Base-by-base conservation (phyloP, 1,284 basidiomycete species). In the Chalciporus sp. region DNA sequence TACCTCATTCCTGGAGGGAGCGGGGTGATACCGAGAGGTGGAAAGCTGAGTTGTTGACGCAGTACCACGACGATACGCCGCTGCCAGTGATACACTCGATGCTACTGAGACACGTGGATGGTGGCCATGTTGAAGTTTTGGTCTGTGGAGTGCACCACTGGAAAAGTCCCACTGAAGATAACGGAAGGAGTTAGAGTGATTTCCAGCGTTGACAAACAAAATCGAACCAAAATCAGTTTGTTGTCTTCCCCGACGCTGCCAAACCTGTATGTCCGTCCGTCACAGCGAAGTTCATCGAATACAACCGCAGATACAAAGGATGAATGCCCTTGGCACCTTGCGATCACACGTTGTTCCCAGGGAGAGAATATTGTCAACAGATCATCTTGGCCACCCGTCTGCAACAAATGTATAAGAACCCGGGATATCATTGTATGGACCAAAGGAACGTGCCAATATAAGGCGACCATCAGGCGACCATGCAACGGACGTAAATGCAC, bases 401-500 rank as follows among this genome's bases (percentile, higher is more conserved):
- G 58, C 10, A 16, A 33, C 3, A 47, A n/a, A 43, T 26, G 19
- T 40, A 23, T 37, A 28, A 51, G 51, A 42, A 57, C 42, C 52
- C 45, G 42, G 37, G 39, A 2, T 12, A 48, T 42, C 20, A 5
- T 37, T 27, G 53, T 48, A 50, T 7, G 7, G 44, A 51, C 7
- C n/a, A 33, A 33, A 27, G 28, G n/a, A 23, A 68, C 78, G 52
- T 68, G 92, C 93, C 51, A 97, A 74, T 31, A 98, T 87, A 65
- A 97, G 95, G 40, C 94, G 85, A 19, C 93, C 92, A 70, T 98
- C 95, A 1, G 95, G 94, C 9, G 94, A 95, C 95, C 95, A 98
- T 0, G 91, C 86, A 1, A 96, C 84, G 62, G 90, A 95, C 8
- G 86, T 94, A 28, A 99, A 70, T 1, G 91, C 82, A 14, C 94